Base-by-base conservation (phyloP, 208 protist species). In the Naegleria lovaniensis region DNA sequence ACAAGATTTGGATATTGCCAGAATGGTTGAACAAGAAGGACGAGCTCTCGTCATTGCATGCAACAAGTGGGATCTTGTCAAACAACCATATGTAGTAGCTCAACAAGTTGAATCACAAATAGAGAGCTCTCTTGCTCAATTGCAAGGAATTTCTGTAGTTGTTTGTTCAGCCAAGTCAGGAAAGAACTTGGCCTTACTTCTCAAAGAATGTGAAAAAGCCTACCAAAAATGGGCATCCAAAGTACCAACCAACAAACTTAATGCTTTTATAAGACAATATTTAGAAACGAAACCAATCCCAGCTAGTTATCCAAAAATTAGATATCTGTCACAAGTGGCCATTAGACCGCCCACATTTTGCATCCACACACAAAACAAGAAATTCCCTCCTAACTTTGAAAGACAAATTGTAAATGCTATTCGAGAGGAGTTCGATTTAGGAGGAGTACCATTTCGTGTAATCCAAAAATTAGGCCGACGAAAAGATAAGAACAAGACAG, bases 71-170 rank as follows among this genome's bases (percentile, higher is more conserved):
- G 96, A 98, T 92, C 94, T 95, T 0, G 96, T 98, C 41, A 92
- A 96, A 59, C 95, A 98, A 91, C 95, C 96, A 85, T 95, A 93
- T 83, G 95, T 95, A 19, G 97, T 96, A 16, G 96, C 96, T 22
- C 95, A 97, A 92, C 95, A 95, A 5, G 97, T 97, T 92, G 96
- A 98, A 93, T 96, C 97, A 90, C 97, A 97, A 91, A 97, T 98
- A 76, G 97, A 97, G 92, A 94, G 16, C 11, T 52, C 85, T 40
- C 33, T 89, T 0, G n/a, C 85, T 38, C 85, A 89, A 67, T 40
- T 89, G 15, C 19, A 89, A 89, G 85, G 85, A 25, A n/a, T 89
- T 25, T 67, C 43, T 25, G 85, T 89, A 25, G 85, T 89, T 33
- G 85, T 89, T 13, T 43, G 33, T 29, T 67, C 48, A 67, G 85